These are phyloP conservation scores for Brassica cretica DNA, from an alignment of 345 rosid species.

Conservation along the genomic window DNA sequence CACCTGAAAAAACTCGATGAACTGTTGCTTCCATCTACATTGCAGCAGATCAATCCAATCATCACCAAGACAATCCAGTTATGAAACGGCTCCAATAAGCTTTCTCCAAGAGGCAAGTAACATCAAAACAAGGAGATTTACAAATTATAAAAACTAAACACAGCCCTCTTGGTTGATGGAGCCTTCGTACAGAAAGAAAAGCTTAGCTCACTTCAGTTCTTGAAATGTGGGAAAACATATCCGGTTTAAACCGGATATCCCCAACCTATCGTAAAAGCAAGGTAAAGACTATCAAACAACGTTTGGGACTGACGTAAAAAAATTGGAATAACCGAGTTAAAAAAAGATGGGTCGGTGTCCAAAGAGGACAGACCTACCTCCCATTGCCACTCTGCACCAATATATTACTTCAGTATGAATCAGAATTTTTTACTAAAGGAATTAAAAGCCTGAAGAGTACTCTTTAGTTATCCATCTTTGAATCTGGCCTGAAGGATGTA, in stretches of 20 bases:
- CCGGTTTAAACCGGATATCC: conserved; percentile 52
- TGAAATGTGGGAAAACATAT: conserved; percentile 51
- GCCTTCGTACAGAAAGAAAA: conserved; percentile 50
- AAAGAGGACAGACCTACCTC: conserved; percentile 65
- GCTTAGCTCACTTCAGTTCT: conserved; percentile 57
- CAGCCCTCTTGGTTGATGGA: conserved; percentile 53
- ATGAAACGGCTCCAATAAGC: conserved; percentile 67
- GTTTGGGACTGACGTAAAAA: conserved; percentile 41
- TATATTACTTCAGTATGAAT: conserved; percentile 44
- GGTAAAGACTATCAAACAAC: conserved; percentile 62
- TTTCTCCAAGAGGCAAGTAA: conserved; percentile 58
- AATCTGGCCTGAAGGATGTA: conserved; percentile 26
- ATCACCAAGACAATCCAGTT: conserved; percentile 59
- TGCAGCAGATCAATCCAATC: conserved; percentile 62
- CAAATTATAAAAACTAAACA: conserved; percentile 41
- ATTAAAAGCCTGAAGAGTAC: conserved; percentile 20
- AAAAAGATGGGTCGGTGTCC: conserved; percentile 46
- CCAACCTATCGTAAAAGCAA: conserved; percentile 74
- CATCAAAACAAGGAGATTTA: conserved; percentile 59
- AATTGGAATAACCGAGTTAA: conserved; percentile 38
- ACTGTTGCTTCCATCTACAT: conserved; percentile 66
- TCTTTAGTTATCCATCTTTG: conserved; percentile 23
- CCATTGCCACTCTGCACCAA: conserved; percentile 46
- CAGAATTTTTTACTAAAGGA: conserved; percentile 28
- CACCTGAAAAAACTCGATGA: conserved; percentile 64